phyloP scores from a whole-genome alignment of 2,329 filamentous ascomycete genomes.

The Penicillium frequentans region DNA sequence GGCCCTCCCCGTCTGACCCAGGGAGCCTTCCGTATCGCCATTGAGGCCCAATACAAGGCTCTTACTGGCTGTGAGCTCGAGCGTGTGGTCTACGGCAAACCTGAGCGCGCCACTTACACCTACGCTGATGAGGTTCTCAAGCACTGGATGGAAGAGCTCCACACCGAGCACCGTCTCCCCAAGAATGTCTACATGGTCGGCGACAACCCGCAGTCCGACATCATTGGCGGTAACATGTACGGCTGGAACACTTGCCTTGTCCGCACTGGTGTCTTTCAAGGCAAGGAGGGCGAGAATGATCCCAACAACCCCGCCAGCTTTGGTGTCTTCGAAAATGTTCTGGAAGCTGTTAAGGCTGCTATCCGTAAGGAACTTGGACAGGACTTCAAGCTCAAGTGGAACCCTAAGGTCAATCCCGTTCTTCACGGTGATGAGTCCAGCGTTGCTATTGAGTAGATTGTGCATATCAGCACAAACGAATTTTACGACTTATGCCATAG shows the following conservation, averaged over 20 bases:
- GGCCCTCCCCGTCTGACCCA: constrained; percentile 67
- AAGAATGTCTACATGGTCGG: constrained; percentile 75
- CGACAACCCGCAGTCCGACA: constrained; percentile 73
- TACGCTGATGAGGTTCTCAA: constrained; percentile 73
- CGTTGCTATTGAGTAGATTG: constrained; percentile 56
- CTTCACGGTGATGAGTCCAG: constrained; percentile 51
- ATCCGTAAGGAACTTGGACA: constrained; percentile 69
- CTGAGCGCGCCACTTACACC: constrained; percentile 73
- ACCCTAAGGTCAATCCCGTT: constrained; percentile 69
- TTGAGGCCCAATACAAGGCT: constrained; percentile 65
- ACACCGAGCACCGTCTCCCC: constrained; percentile 68
- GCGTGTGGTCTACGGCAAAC: constrained; percentile 76
- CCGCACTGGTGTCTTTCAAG: constrained; percentile 76
- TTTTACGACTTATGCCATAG: constrained; percentile 9
- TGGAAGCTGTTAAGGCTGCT: constrained; percentile 68
- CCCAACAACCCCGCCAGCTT: constrained; percentile 75
- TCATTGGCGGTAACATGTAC: constrained; percentile 76
- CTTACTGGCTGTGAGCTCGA: constrained; percentile 69
- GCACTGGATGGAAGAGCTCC: constrained; percentile 73
- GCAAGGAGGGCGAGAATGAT: constrained; percentile 65
- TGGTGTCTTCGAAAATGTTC: constrained; percentile 71
- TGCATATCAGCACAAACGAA: constrained; percentile 12
- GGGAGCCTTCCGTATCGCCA: constrained; percentile 71
- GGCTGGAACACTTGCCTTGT: constrained; percentile 80
- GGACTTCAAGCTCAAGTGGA: constrained; percentile 73